Conservation (phyloP, 2,329 filamentous ascomycete species). For the Parascedosporium putredinis region DNA sequence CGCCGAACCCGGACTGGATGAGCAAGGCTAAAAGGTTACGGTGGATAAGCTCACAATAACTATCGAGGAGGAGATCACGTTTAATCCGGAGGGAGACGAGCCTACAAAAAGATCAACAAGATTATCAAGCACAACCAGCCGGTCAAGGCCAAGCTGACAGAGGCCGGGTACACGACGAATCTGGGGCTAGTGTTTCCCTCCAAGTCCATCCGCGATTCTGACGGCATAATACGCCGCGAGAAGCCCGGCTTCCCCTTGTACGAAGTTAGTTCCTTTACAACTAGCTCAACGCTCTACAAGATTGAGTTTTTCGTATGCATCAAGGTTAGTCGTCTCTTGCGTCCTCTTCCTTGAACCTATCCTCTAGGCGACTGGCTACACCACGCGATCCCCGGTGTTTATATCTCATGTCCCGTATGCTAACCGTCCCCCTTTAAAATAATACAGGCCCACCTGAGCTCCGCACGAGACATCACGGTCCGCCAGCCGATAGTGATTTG, state of each 20-base stretch:
- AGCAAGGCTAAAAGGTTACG: slow-evolving; percentile 83
- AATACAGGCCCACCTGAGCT: slow-evolving; percentile 76
- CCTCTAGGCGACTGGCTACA: no score
- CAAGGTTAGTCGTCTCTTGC: slow-evolving; percentile 42
- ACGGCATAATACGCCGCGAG: slow-evolving; percentile 76
- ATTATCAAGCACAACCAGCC: slow-evolving; percentile 74
- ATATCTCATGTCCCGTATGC: no score
- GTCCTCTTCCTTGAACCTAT: no score
- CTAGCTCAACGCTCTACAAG: slow-evolving; percentile 88
- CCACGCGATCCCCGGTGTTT: no score
- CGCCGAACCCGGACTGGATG: slow-evolving; percentile 85
- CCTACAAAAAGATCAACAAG: slow-evolving; percentile 78
- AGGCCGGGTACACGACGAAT: slow-evolving; percentile 87
- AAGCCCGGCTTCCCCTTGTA: slow-evolving; percentile 86
- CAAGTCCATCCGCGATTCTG: slow-evolving; percentile 75
- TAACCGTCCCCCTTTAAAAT: not conserved
- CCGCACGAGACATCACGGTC: slow-evolving; percentile 77
- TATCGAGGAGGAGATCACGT: slow-evolving; percentile 98
- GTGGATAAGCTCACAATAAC: slow-evolving; percentile 89
- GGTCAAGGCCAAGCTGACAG: slow-evolving; percentile 76
- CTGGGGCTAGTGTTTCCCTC: slow-evolving; percentile 83
- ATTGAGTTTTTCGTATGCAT: slow-evolving; percentile 95
- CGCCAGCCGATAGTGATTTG: slow-evolving; percentile 93
- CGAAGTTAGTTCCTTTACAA: slow-evolving; percentile 82
- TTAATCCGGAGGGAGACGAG: slow-evolving; percentile 94